These are phyloP conservation scores for Oenanthe javanica DNA, from an alignment of 140 eudicot genomes.

Conservation along the genomic window DNA sequence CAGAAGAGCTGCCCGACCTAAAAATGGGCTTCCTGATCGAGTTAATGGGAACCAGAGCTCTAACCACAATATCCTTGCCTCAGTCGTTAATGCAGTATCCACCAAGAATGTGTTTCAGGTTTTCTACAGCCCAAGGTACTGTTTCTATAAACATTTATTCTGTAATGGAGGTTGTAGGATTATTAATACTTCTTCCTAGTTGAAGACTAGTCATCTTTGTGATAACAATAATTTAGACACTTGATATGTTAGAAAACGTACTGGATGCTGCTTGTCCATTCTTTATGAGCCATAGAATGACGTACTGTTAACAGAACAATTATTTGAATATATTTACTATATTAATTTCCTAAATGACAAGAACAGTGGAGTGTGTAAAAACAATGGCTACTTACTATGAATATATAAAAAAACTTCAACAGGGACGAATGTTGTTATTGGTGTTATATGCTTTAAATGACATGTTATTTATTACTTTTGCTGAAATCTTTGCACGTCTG, in stretches of 20 bases:
- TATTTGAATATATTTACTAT: not conserved
- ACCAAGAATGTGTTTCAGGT: slow-evolving; percentile 50
- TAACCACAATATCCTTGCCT: slow-evolving; percentile 47
- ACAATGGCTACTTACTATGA: not conserved
- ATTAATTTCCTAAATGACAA: not conserved
- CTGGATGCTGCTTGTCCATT: not conserved
- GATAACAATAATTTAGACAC: not conserved
- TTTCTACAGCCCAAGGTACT: slow-evolving; percentile 74
- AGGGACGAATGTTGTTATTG: not conserved
- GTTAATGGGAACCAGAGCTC: not conserved
- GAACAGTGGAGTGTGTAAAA: not conserved
- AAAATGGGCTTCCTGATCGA: no score
- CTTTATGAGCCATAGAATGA: not conserved
- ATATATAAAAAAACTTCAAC: not conserved
- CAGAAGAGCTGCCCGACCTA: no score
- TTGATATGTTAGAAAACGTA: not conserved
- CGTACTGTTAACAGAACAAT: not conserved
- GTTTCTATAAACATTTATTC: not conserved
- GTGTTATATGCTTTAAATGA: not conserved
- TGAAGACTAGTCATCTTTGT: not conserved
- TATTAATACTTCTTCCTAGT: not conserved
- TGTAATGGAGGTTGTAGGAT: not conserved
- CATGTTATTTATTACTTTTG: not conserved
- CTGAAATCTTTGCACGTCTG: slow-evolving; percentile 1
- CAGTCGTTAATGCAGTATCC: slow-evolving; percentile 59